Percentiles rank a stretch among this genome's conserved stretches.
phyloP scores from a whole-genome alignment of 352 stramenopile species.

The Phytophthora pistaciae region DNA sequence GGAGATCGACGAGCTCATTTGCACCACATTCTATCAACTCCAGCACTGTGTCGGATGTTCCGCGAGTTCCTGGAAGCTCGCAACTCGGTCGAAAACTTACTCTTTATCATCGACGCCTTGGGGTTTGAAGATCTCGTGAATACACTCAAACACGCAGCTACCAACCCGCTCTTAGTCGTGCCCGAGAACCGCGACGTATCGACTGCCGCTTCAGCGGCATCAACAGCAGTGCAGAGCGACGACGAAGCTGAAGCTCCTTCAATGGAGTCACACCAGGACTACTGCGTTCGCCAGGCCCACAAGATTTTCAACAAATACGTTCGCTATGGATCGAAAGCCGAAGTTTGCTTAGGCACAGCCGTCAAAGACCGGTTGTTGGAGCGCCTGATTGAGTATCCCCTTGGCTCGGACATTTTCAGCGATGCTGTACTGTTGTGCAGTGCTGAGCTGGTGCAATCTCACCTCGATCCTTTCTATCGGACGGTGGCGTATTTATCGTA shows the following conservation, averaged over 20 bases:
- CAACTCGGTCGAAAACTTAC: conserved; percentile 68
- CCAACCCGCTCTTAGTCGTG: conserved; percentile 11
- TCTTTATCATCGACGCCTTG: conserved; percentile 76
- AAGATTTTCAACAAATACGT: conserved; percentile 88
- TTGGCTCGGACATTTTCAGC: conserved; percentile 62
- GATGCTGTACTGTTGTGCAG: conserved; percentile 66
- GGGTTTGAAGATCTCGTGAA: conserved; percentile 75
- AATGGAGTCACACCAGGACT: conserved; percentile 57
- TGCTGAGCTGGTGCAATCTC: conserved; percentile 67
- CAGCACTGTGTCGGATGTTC: conserved; percentile 61
- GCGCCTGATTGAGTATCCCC: conserved; percentile 54
- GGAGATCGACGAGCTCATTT: conserved; percentile 59
- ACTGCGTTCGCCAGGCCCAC: conserved; percentile 65
- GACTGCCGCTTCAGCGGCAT: neutral
- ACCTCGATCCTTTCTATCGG: conserved; percentile 69
- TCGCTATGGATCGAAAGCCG: conserved; percentile 73
- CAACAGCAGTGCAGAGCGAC: neutral
- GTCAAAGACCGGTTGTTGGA: conserved; percentile 62
- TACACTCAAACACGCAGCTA: conserved; percentile 45
- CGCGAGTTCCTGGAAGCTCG: conserved; percentile 62
- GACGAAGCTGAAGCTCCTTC: conserved; percentile 7
- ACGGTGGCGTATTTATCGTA: conserved; percentile 56
- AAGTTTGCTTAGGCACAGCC: conserved; percentile 56
- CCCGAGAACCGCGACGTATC: conserved; percentile 11
- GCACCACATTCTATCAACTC: conserved; percentile 61